phyloP scores from a whole-genome alignment of 768 basidiomycete genomes.

The Lanmaoa pseudosensibilis region DNA sequence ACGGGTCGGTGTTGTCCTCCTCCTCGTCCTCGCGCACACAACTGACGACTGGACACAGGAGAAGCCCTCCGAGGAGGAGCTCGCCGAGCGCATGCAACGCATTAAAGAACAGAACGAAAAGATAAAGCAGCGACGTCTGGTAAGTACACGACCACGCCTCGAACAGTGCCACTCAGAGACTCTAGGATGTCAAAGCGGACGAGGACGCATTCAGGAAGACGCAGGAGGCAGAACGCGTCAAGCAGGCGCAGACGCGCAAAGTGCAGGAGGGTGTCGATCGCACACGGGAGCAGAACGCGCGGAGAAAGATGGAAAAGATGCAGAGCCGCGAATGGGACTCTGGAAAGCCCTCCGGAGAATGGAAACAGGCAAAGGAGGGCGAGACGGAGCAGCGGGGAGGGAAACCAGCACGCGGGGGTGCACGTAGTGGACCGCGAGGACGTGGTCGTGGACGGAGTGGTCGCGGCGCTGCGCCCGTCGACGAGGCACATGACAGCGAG shows the following conservation, averaged over 20 bases:
- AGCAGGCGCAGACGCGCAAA: slow-evolving; percentile 56
- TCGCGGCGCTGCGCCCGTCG: neutral
- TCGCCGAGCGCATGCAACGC: slow-evolving; percentile 65
- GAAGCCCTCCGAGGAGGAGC: slow-evolving; percentile 65
- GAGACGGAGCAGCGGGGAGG: slow-evolving; percentile 22
- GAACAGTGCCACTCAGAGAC: neutral
- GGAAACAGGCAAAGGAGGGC: slow-evolving; percentile 2
- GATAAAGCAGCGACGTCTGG: slow-evolving; percentile 68
- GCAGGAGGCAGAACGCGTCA: slow-evolving; percentile 62
- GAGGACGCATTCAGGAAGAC: slow-evolving; percentile 75
- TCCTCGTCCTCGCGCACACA: neutral
- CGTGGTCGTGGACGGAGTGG: slow-evolving; percentile 39
- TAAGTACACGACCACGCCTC: slow-evolving; percentile 30
- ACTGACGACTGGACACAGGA: slow-evolving; percentile 46
- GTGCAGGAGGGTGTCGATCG: slow-evolving; percentile 69
- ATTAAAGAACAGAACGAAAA: slow-evolving; percentile 74
- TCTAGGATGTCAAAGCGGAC: slow-evolving; percentile 76
- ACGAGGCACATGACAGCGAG: neutral
- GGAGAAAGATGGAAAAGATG: slow-evolving; percentile 78
- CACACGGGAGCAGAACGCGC: slow-evolving; percentile 75
- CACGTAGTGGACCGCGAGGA: slow-evolving; percentile 34
- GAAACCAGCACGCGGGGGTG: slow-evolving; percentile 32
- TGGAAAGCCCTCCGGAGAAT: slow-evolving; percentile 48
- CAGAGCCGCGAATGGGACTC: slow-evolving; percentile 84
- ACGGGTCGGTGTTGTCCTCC: slow-evolving; percentile 44